Conservation (phyloP, 2,329 filamentous ascomycete genomes). For the Botrytis fragariae region DNA sequence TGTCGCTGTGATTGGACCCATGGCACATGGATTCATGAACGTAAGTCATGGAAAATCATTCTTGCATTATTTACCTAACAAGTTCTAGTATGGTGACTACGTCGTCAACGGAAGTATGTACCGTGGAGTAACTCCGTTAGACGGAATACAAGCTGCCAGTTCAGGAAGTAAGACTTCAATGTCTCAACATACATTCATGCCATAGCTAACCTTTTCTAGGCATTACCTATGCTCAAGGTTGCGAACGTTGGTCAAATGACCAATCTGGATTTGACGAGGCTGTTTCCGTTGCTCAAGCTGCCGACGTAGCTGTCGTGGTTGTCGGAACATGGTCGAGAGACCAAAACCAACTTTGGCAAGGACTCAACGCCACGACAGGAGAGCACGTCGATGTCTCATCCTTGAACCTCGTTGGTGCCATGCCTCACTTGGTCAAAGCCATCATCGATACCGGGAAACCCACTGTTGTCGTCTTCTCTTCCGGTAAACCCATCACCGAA, state of each 20-base stretch:
- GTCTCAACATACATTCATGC: background rate
- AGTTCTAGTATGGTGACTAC: slow-evolving; percentile 66
- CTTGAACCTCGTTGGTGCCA: slow-evolving; percentile 67
- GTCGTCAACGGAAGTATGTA: slow-evolving; percentile 60
- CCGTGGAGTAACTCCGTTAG: slow-evolving; percentile 65
- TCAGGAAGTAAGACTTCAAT: slow-evolving; percentile 44
- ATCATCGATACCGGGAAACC: slow-evolving; percentile 68
- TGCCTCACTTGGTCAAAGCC: slow-evolving; percentile 63
- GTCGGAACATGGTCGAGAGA: slow-evolving; percentile 73
- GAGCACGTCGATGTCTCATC: slow-evolving; percentile 67
- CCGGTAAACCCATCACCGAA: slow-evolving; percentile 73
- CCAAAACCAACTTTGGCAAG: slow-evolving; percentile 67
- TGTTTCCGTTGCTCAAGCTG: slow-evolving; percentile 60
- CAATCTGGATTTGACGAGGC: slow-evolving; percentile 66
- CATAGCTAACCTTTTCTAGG: slow-evolving; percentile 18
- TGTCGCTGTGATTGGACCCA: slow-evolving; percentile 71
- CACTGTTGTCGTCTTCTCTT: slow-evolving; percentile 79
- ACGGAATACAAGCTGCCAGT: slow-evolving; percentile 62
- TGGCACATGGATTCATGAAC: slow-evolving; percentile 70
- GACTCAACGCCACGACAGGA: slow-evolving; percentile 70
- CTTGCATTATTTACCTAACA: background rate
- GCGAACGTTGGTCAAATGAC: slow-evolving; percentile 69
- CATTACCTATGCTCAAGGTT: slow-evolving; percentile 67
- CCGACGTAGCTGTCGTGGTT: slow-evolving; percentile 70
- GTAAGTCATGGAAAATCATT: slow-evolving; percentile 43